Percentiles rank a stretch among this genome's conserved stretches.
Evolutionary conservation across 495 filamentous ascomycete genomes (phyloP).

Genomic region (Aspergillus indologenus): DNA sequence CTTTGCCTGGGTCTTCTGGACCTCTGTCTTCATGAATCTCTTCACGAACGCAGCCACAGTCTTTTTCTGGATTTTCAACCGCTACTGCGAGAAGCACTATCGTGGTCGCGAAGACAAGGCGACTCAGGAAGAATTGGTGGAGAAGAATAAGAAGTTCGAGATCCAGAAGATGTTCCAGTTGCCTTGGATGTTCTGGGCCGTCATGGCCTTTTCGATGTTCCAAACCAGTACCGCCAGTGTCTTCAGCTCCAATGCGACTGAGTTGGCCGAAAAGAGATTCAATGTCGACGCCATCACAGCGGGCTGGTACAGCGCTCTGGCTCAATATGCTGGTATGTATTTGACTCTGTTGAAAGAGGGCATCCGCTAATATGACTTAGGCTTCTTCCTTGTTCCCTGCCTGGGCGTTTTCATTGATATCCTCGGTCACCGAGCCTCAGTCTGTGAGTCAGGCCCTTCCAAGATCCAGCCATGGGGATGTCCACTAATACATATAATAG

Average conservation of each 20-base stretch:
- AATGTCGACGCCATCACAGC: slow-evolving; percentile 38
- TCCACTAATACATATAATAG: slow-evolving; percentile 12
- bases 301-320: slow-evolving; percentile 44
- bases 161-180: slow-evolving; percentile 40
- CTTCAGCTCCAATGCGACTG: slow-evolving; percentile 44
- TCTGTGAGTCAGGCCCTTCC: slow-evolving; percentile 30
- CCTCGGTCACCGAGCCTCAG: slow-evolving; percentile 38
- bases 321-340: slow-evolving; percentile 40
- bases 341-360: neutral
- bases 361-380: slow-evolving; percentile 8
- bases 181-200: slow-evolving; percentile 44
- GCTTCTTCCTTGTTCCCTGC: slow-evolving; percentile 42
- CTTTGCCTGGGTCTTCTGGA: slow-evolving; percentile 48
- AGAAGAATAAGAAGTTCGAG: slow-evolving; percentile 47
- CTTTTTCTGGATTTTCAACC: slow-evolving; percentile 42
- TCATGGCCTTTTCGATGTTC: slow-evolving; percentile 42
- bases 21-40: slow-evolving; percentile 46
- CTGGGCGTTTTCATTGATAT: slow-evolving; percentile 46
- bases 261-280: slow-evolving; percentile 43
- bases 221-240: slow-evolving; percentile 39
- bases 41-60: slow-evolving; percentile 41
- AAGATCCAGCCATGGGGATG: neutral
- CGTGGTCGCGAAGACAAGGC: slow-evolving; percentile 33
- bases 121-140: slow-evolving; percentile 38
- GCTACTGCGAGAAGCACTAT: slow-evolving; percentile 34